Evolutionary conservation across 2,329 filamentous ascomycete genomes (phyloP).

Genomic region (Colletotrichum sp.): DNA sequence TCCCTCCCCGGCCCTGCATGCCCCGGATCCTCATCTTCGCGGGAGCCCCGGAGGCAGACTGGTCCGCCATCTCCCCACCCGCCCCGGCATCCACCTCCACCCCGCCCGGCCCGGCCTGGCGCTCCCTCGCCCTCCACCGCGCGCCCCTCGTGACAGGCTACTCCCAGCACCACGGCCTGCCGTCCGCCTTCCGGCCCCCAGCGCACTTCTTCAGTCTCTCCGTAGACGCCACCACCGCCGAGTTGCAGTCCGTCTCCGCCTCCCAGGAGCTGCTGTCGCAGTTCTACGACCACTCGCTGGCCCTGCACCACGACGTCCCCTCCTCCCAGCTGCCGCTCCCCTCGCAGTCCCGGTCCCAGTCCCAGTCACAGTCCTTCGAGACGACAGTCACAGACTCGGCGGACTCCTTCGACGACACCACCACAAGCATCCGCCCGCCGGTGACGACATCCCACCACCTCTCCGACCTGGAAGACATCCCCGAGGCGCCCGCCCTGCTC

Average conservation of each 20-base stretch:
- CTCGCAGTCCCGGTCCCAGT: neutral
- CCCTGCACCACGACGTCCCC: slow-evolving; percentile 68
- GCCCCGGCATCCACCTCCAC: neutral
- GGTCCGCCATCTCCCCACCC: slow-evolving; percentile 26
- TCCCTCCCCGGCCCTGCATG: no score
- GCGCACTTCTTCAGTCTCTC: slow-evolving; percentile 54
- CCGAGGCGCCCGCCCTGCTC: slow-evolving; percentile 67
- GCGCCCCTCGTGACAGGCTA: slow-evolving; percentile 55
- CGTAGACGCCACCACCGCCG: slow-evolving; percentile 21
- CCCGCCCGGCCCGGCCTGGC: slow-evolving; percentile 50
- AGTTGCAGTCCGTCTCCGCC: neutral
- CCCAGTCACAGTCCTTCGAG: slow-evolving; percentile 7
- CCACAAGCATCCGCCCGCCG: slow-evolving; percentile 26
- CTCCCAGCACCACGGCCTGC: slow-evolving; percentile 52
- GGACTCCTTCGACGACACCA: slow-evolving; percentile 27
- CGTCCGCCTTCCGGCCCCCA: slow-evolving; percentile 29
- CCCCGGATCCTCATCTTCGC: no score
- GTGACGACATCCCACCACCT: slow-evolving; percentile 47
- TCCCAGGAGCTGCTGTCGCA: slow-evolving; percentile 50
- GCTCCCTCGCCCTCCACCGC: slow-evolving; percentile 55
- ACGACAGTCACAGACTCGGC: slow-evolving; percentile 35
- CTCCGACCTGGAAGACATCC: slow-evolving; percentile 72
- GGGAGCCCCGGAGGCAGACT: no score
- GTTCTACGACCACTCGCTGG: slow-evolving; percentile 82
- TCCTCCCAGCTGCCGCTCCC: slow-evolving; percentile 60